Percentiles rank a stretch among this genome's conserved stretches.
phyloP scores from a whole-genome alignment of 164 flowering plant species.

The Euptelea pleiosperma region DNA sequence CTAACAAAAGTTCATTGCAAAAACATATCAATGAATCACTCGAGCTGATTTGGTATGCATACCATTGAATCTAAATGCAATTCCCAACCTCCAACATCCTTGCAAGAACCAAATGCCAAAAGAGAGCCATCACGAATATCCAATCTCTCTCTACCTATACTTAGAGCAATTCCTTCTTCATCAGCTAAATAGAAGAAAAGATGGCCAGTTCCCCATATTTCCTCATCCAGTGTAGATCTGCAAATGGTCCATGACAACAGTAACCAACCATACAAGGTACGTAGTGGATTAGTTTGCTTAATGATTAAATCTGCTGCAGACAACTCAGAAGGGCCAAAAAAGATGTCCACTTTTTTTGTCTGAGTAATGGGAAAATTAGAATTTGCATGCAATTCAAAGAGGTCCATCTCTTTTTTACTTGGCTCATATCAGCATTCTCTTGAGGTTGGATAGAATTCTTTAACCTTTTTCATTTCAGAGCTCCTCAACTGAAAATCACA shows the following conservation, averaged over 20 bases:
- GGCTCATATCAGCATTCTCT: not conserved
- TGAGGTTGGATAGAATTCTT: not conserved
- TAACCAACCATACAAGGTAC: conserved; percentile 1
- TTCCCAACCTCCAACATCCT: conserved; percentile 80
- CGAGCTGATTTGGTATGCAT: conserved; percentile 3
- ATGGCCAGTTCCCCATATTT: conserved; percentile 48
- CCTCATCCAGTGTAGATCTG: conserved; percentile 44
- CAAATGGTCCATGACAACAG: conserved; percentile 10
- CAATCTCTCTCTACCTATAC: conserved; percentile 34
- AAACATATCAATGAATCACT: no score
- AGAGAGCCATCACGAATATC: conserved; percentile 42
- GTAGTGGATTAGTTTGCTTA: not conserved
- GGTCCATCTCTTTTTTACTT: no score
- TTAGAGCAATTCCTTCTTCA: conserved; percentile 67
- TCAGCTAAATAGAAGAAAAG: conserved; percentile 93
- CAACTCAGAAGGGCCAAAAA: no score
- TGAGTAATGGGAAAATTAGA: no score
- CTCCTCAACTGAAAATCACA: conserved; percentile 6
- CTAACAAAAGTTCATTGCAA: no score
- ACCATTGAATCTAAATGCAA: conserved; percentile 77
- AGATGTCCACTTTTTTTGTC: no score
- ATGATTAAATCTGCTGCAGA: not conserved
- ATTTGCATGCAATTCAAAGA: no score
- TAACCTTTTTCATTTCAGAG: not conserved
- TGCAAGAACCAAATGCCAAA: conserved; percentile 64